A percentile compares a stretch with the other conserved stretches of the same genome.
Conservation (phyloP, 176 grass and related monocot species). For the Areca catechu region DNA sequence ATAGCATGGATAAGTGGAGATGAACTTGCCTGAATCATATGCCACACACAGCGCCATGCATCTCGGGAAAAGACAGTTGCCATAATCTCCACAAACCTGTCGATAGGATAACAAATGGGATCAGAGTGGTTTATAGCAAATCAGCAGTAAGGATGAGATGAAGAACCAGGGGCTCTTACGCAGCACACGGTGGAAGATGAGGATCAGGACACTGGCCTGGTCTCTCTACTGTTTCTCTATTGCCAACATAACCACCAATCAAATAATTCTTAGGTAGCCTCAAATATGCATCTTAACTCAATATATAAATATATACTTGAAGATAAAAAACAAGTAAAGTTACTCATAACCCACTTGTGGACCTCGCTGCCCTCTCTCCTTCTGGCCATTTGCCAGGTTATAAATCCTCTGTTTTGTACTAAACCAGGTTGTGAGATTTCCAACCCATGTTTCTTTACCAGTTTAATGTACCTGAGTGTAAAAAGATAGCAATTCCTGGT, state of each 20-base stretch:
- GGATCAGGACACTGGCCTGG: neutral
- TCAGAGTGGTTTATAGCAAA: neutral
- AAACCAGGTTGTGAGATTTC: conserved; percentile 14
- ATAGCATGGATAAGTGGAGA: neutral
- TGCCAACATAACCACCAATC: neutral
- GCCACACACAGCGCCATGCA: conserved; percentile 8
- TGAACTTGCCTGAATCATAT: conserved; percentile 4
- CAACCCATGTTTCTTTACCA: conserved; percentile 10
- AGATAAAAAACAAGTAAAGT: too few relatives aligned
- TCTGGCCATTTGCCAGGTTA: conserved; percentile 8
- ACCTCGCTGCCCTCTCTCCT: conserved; percentile 3
- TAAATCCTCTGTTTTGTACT: neutral
- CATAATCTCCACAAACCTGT: conserved; percentile 8
- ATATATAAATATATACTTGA: too few relatives aligned
- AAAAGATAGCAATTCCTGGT: neutral
- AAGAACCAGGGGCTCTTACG: neutral
- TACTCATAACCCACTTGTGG: conserved; percentile 2
- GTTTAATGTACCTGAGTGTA: neutral
- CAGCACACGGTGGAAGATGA: neutral
- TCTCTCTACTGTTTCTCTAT: neutral
- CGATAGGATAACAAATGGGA: neutral
- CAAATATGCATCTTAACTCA: neutral
- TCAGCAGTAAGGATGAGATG: neutral
- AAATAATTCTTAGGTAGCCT: neutral
- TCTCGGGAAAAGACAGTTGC: conserved; percentile 2